Evolutionary conservation across 495 filamentous ascomycete genomes (phyloP).

Genomic region (Penicillium macrosclerotiorum): DNA sequence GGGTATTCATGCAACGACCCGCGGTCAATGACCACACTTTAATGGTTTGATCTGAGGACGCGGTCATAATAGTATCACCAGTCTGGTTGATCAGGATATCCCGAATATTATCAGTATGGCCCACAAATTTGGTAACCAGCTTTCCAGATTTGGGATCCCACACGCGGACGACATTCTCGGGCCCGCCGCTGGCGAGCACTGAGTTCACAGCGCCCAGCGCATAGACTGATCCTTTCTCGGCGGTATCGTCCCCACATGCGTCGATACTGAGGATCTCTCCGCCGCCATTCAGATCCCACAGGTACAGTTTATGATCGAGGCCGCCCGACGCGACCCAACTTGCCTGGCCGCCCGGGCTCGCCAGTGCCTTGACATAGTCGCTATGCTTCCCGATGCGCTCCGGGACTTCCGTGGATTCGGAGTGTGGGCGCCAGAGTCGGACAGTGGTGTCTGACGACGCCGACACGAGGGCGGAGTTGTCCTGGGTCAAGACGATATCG

Average conservation of each 20-base stretch:
- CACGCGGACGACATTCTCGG: constrained; percentile 87
- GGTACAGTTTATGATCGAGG: constrained; percentile 82
- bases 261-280: constrained; percentile 85
- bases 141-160: constrained; percentile 93
- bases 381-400: constrained; percentile 87
- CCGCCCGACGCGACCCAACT: constrained; percentile 97
- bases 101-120: constrained; percentile 95
- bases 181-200: constrained; percentile 88
- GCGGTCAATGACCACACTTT: constrained; percentile 97
- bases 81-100: constrained; percentile 85
- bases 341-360: constrained; percentile 65
- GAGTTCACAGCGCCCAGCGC: constrained; percentile 72
- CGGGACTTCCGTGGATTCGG: constrained; percentile 62
- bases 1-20: constrained; percentile 92
- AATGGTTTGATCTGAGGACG: constrained; percentile 93
- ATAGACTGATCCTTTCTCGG: constrained; percentile 92
- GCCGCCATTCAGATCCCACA: constrained; percentile 89
- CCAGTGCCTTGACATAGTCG: constrained; percentile 95
- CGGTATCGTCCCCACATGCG: constrained; percentile 71
- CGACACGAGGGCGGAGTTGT: constrained; percentile 82
- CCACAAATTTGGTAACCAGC: constrained; percentile 91
- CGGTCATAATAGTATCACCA: constrained; percentile 89
- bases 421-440: constrained; percentile 89
- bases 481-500: constrained; percentile 83
- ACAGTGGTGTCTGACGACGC: constrained; percentile 95